A percentile compares a stretch with the other conserved stretches of the same genome.
Evolutionary conservation across 495 filamentous ascomycete genomes (phyloP).

Genomic region (Eremomyces bilateralis): DNA sequence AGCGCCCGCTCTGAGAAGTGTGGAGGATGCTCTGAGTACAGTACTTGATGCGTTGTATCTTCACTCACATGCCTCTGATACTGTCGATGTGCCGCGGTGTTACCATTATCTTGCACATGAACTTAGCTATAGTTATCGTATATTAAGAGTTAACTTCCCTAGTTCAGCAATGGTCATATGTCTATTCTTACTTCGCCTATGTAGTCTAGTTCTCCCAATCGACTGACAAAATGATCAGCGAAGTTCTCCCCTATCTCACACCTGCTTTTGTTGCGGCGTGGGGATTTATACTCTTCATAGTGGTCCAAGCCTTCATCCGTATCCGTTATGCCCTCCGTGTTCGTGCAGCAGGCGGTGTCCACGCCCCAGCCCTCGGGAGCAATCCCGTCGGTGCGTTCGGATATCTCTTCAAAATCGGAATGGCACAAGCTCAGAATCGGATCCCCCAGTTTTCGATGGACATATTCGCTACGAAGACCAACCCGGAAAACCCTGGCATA

Average conservation of each 20-base stretch:
- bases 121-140: too few relatives aligned
- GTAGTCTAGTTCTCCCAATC: too few relatives aligned
- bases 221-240: background rate
- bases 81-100: too few relatives aligned
- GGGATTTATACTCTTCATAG: background rate
- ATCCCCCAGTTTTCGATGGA: slow-evolving; percentile 38
- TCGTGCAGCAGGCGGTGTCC: background rate
- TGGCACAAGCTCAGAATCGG: slow-evolving; percentile 14
- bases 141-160: too few relatives aligned
- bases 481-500: slow-evolving; percentile 23
- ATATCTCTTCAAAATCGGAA: background rate
- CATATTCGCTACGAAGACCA: slow-evolving; percentile 23
- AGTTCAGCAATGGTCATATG: too few relatives aligned
- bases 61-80: too few relatives aligned
- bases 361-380: background rate
- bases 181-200: too few relatives aligned
- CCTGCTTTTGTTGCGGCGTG: background rate
- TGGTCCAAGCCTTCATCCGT: background rate
- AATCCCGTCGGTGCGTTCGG: background rate
- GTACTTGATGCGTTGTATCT: too few relatives aligned
- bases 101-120: too few relatives aligned
- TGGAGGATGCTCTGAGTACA: too few relatives aligned
- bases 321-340: background rate
- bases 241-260: background rate
- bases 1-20: too few relatives aligned